phyloP scores from a whole-genome alignment of 805 yeast species.

The Candida ipomoeae region DNA sequence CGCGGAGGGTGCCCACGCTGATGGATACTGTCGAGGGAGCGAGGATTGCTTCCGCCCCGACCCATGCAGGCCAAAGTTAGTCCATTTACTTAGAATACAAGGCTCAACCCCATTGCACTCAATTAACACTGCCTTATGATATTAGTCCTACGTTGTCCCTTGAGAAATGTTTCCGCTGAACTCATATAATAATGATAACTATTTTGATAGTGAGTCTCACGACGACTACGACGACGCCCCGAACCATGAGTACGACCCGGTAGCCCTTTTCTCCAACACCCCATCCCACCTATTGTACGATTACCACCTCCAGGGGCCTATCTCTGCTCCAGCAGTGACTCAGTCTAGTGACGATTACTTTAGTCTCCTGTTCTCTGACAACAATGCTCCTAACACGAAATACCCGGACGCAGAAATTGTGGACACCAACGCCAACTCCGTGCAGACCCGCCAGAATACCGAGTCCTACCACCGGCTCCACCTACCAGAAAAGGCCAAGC shows the following conservation, averaged over 20 bases:
- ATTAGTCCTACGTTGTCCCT: not conserved
- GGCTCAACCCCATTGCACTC: not conserved
- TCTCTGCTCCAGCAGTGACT: slow-evolving; percentile 15
- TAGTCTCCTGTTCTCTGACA: slow-evolving; percentile 6
- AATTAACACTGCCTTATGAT: not conserved
- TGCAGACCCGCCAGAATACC: slow-evolving; percentile 2
- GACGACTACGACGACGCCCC: not conserved
- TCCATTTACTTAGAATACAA: not conserved
- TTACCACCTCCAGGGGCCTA: slow-evolving; percentile 9
- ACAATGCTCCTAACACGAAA: not conserved
- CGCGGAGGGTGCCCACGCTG: not conserved
- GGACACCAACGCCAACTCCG: not conserved
- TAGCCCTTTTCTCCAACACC: slow-evolving; percentile 3
- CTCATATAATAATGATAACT: not conserved
- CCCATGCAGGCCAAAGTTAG: slow-evolving; percentile 1
- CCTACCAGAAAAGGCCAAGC: slow-evolving; percentile 4
- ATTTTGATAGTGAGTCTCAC: not conserved
- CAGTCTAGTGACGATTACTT: slow-evolving; percentile 13
- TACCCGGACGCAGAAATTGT: not conserved
- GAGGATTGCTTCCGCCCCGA: slow-evolving; percentile 3
- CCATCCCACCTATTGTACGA: not conserved
- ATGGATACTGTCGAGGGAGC: not conserved
- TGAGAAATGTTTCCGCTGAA: slow-evolving; percentile 1
- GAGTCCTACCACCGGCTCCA: slow-evolving; percentile 1
- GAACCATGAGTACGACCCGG: slow-evolving; percentile 2